Base-by-base conservation (phyloP, 345 rosid genomes). In the Corymbia maculata region DNA sequence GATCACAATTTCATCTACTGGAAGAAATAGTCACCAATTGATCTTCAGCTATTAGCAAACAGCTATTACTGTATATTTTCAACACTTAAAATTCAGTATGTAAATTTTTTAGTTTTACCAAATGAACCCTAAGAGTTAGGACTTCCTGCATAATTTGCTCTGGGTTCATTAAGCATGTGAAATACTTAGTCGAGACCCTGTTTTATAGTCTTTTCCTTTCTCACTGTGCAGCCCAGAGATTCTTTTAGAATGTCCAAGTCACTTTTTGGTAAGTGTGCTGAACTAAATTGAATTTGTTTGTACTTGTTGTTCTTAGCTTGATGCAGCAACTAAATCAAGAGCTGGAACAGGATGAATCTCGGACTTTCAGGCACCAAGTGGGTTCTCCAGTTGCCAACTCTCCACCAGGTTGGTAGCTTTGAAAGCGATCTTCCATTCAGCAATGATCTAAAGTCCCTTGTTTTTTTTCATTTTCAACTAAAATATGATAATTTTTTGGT, bases 311-410 rank as follows among this genome's bases (percentile, higher is more conserved):
- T 86, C 85, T 89, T 91, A 98, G 99, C 89, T 93, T 95, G 91
- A 93, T 98, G 91, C 95, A 92, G 90, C 95, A 93, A 87, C 87
- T 94, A 87, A 95, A 91, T 92, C 99, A 95, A 89, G 99, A 98
- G 86, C 92, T 95, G 90, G 99, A 98, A 87, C 97, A 93, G 90
- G 94, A 94, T 64, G 99, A 98, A 87, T 52, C 93, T 86, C 91
- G 93, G 70, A 93, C 90, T 87, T 95, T 98, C 90, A 91, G 94
- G 36, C 96, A 91, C 89, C 96, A 94, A 86, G 91, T 95, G 85
- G 96, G 95, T 85, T 94, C 99, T 85, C 99, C 96, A 4, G 88
- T 96, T 53, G 66, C 98, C 86, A 96, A 90, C 89, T 97, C 99
- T 89, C 98, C 99, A 64, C 98, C 99, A 55, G 99, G 99, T 97